phyloP scores from a whole-genome alignment of 2,329 filamentous ascomycete genomes.

The Diaporthe sp. region DNA sequence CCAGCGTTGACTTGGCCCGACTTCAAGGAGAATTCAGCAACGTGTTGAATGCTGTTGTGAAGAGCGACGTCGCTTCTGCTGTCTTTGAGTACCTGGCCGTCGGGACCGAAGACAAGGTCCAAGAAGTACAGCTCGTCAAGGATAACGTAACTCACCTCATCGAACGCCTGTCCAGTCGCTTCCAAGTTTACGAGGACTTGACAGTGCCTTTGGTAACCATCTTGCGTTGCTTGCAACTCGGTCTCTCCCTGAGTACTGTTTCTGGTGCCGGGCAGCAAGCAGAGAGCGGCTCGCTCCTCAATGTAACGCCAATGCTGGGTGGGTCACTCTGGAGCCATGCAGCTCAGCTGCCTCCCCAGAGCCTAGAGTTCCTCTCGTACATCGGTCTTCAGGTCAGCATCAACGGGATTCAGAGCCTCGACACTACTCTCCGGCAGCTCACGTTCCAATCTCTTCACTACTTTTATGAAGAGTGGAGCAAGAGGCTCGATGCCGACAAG shows the following conservation, averaged over 20 bases:
- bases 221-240: constrained; percentile 82
- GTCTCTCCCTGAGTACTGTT: constrained; percentile 69
- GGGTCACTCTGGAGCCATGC: constrained; percentile 52
- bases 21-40: constrained; percentile 89
- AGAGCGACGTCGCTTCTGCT: constrained; percentile 57
- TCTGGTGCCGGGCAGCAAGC: constrained; percentile 31
- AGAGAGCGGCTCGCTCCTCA: constrained; percentile 50
- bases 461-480: constrained; percentile 86
- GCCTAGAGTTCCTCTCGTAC: constrained; percentile 64
- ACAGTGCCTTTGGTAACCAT: constrained; percentile 83
- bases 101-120: constrained; percentile 48
- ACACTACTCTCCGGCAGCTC: constrained; percentile 59
- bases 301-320: constrained; percentile 69
- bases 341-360: constrained; percentile 46
- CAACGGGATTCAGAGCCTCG: constrained; percentile 59
- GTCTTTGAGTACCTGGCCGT: constrained; percentile 50
- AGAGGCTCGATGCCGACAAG: constrained; percentile 81
- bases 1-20: constrained; percentile 73
- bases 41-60: constrained; percentile 74
- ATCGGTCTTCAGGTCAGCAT: constrained; percentile 59
- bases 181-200: constrained; percentile 87
- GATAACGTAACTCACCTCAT: constrained; percentile 77
- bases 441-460: constrained; percentile 77
- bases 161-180: constrained; percentile 75
- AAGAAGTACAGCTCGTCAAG: constrained; percentile 64